Evolutionary conservation across 2,329 filamentous ascomycete species (phyloP).

Genomic region (Allantophomopsis cytisporea): DNA sequence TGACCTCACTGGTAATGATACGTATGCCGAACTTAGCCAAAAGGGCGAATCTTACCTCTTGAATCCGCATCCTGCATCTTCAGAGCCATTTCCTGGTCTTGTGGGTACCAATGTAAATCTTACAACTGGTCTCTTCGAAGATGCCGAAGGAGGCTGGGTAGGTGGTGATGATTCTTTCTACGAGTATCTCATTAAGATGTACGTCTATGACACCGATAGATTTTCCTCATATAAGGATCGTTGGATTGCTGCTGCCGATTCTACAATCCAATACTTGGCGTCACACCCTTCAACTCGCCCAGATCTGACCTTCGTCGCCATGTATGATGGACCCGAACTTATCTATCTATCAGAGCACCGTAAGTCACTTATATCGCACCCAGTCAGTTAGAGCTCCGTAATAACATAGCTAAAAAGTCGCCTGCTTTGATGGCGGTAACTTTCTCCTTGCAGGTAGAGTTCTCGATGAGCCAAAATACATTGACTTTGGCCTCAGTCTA

Average conservation of each 20-base stretch:
- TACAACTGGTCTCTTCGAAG: constrained; percentile 49
- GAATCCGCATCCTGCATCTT: constrained; percentile 43
- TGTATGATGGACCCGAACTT: constrained; percentile 32
- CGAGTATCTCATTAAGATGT: constrained; percentile 90
- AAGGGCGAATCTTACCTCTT: constrained; percentile 59
- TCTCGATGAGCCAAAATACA: constrained; percentile 50
- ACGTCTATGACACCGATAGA: constrained; percentile 55
- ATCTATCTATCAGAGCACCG: constrained; percentile 30
- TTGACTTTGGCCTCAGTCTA: constrained; percentile 60
- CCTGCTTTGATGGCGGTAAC: constrained; percentile 75
- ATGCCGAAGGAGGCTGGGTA: constrained; percentile 61
- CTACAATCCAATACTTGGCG: constrained; percentile 56
- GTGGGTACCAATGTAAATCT: constrained; percentile 56
- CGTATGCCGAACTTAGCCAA: constrained; percentile 54
- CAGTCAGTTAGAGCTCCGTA: neutral
- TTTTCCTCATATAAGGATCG: constrained; percentile 56
- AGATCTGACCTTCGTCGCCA: constrained; percentile 59
- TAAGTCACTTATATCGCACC: constrained; percentile 4
- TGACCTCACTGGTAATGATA: constrained; percentile 54
- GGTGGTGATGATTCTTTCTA: constrained; percentile 73
- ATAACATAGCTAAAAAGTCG: constrained; percentile 30
- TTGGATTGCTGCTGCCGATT: constrained; percentile 66
- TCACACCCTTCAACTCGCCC: constrained; percentile 52
- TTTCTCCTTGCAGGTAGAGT: constrained; percentile 71
- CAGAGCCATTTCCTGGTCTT: constrained; percentile 66